Evolutionary conservation across 1,139 yeast species (phyloP).

Genomic region (Hemisphaericaspora xylanilytica): DNA sequence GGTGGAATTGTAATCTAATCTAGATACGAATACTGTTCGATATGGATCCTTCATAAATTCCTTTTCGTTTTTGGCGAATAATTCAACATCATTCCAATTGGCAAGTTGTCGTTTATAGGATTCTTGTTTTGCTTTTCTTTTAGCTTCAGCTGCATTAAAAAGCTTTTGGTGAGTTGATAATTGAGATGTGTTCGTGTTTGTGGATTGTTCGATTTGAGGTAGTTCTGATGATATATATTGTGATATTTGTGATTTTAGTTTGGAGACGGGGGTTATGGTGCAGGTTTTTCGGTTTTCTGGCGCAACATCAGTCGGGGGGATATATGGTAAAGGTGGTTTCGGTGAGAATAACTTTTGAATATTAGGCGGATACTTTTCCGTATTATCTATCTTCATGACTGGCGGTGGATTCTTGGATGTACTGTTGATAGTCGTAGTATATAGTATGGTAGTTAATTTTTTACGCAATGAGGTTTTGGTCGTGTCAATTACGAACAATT

Average conservation of each 20-base stretch:
- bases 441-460: neutral
- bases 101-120: slow-evolving; percentile 36
- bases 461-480: neutral
- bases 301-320: slow-evolving; percentile 54
- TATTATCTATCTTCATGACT: slow-evolving; percentile 18
- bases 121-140: slow-evolving; percentile 27
- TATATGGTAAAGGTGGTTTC: slow-evolving; percentile 59
- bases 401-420: too few relatives aligned
- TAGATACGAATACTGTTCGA: slow-evolving; percentile 71
- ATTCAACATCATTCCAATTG: slow-evolving; percentile 49
- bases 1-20: slow-evolving; percentile 63
- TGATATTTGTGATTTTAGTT: slow-evolving; percentile 31
- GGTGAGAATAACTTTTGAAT: slow-evolving; percentile 68
- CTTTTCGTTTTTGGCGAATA: slow-evolving; percentile 52
- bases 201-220: slow-evolving; percentile 11
- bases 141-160: slow-evolving; percentile 13
- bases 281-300: slow-evolving; percentile 51
- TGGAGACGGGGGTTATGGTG: slow-evolving; percentile 51
- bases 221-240: slow-evolving; percentile 26
- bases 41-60: slow-evolving; percentile 68
- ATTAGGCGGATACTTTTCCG: slow-evolving; percentile 59
- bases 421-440: too few relatives aligned
- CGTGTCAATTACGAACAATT: neutral
- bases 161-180: slow-evolving; percentile 12
- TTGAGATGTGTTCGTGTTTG: slow-evolving; percentile 4